phyloP scores from a whole-genome alignment of 2,329 filamentous ascomycete species.

The Apiospora pterosperma region DNA sequence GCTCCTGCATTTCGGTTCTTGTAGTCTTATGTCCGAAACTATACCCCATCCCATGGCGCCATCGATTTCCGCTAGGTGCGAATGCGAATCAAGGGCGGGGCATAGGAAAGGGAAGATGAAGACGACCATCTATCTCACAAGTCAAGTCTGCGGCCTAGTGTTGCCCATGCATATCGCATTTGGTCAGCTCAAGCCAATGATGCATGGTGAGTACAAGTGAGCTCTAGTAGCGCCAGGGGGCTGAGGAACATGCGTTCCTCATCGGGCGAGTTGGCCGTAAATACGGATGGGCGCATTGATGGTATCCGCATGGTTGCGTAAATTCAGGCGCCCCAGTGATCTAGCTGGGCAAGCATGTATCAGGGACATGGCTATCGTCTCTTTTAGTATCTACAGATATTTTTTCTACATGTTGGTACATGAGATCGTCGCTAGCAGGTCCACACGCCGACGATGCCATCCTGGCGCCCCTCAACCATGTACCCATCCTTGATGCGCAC shows the following conservation, averaged over 20 bases:
- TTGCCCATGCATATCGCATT: background rate
- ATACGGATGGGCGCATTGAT: background rate
- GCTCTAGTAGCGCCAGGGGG: background rate
- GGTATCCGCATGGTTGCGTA: background rate
- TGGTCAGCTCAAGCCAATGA: background rate
- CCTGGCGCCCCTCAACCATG: slow-evolving; percentile 81
- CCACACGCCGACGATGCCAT: slow-evolving; percentile 91
- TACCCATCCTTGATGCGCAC: slow-evolving; percentile 94
- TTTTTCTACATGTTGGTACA: slow-evolving; percentile 4
- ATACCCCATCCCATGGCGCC: background rate
- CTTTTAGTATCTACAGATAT: background rate
- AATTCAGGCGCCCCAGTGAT: background rate
- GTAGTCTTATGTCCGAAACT: background rate
- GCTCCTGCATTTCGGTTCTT: background rate
- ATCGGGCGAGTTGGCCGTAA: background rate
- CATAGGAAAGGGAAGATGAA: background rate
- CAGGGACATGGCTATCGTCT: background rate
- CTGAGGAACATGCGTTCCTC: background rate
- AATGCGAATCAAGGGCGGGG: background rate
- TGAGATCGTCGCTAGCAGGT: slow-evolving; percentile 19
- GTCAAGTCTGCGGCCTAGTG: background rate
- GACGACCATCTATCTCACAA: too few relatives aligned
- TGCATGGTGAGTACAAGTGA: background rate
- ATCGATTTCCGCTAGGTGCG: background rate
- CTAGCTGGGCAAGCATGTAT: background rate